Evolutionary conservation across 768 basidiomycete genomes (phyloP), one percentile per base, ranked within the genome.

Genomic region (Lactarius trivialis): DNA sequence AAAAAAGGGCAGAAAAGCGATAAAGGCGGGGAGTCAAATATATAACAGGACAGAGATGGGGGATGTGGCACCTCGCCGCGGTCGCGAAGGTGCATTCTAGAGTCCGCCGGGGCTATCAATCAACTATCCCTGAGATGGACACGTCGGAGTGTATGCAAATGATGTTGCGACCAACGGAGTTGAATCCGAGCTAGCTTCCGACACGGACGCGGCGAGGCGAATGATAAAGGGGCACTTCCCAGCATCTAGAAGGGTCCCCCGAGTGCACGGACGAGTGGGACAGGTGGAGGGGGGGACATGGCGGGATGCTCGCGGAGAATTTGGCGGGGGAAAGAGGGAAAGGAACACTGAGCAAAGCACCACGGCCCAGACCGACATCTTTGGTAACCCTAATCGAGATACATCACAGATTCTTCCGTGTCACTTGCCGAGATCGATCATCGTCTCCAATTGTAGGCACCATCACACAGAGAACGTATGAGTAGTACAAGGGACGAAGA

Each of bases 31-130:
- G 56, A 48, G 4, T 48, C 37, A 28, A 63, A 65, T 53, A 48
- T 50, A 56, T 39, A 41, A 63, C 55, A 55, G 33, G 21, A 41
- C 24, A 8, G 32, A 43, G 56, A 45, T 5, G 60, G 17, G 6
- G 55, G 33, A 43, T 54, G 64, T 65, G 64, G 64, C 61, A 65
- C 43, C 56, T 34, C 56, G 51, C 53, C 55, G 37, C 56, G n/a
- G 43, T 63, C 61, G 51, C 53, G 61, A 63, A 62, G 59, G 26
- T 17, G 19, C 12, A 63, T 34, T 63, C 53, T 45, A 65, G 63
- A 65, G 63, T 62, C 63, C 63, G 62, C 62, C 53, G 39, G 55
- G 56, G 56, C 56, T 61, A 65, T 65, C 64, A 63, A 65, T 55
- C 56, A 62, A 62, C 61, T 65, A 65, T 58, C 54, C 55, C 64